Evolutionary conservation across 2,329 filamentous ascomycete species (phyloP), one percentile per base, ranked within the genome.

Genomic region (Chaetomium globosum): DNA sequence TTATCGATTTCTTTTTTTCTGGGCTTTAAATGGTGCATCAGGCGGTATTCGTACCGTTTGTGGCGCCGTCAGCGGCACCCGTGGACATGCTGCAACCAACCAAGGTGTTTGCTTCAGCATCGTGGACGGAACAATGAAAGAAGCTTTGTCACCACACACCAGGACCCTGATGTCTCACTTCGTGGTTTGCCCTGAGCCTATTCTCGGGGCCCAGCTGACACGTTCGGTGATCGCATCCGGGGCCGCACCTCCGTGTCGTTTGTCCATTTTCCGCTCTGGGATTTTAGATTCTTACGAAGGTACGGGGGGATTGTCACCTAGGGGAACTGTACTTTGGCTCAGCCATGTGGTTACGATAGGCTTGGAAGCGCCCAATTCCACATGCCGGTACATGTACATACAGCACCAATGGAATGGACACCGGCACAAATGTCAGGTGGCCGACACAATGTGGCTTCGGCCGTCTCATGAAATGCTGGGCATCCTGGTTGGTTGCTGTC

Each of bases 81-180:
- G n/a, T n/a, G n/a, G n/a, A n/a, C n/a, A n/a, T 31, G 16, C 9
- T 10, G 26, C 52, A 36, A 43, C 53, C 58, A 65, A 61, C 52
- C 58, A 61, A 23, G 23, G 31, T 58, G 63, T 57, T 65, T 61
- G 63, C 58, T 57, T 8, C 30, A 10, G 49, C 55, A 49, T 21
- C 49, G 62, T 59, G 48, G 49, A 33, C 53, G 49, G 43, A 46
- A 65, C 43, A 58, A 61, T 53, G 46, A 52, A 39, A 23, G 13
- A 26, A 56, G 13, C 57, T 6, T 46, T 26, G 51, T 60, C 51
- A 61, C 62, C 63, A 43, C 57, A 57, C 63, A 51, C n/a, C 43
- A 31, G 52, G 63, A 61, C 58, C 52, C 58, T 57, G 58, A 61
- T 65, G 63, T 65, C 63, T 65, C 58, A 57, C 63, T 46, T 61